Percentiles rank a stretch among this genome's conserved stretches.
These are phyloP conservation scores for Macrotyloma uniflorum DNA, from an alignment of 306 rosid species.

Conservation along the genomic window DNA sequence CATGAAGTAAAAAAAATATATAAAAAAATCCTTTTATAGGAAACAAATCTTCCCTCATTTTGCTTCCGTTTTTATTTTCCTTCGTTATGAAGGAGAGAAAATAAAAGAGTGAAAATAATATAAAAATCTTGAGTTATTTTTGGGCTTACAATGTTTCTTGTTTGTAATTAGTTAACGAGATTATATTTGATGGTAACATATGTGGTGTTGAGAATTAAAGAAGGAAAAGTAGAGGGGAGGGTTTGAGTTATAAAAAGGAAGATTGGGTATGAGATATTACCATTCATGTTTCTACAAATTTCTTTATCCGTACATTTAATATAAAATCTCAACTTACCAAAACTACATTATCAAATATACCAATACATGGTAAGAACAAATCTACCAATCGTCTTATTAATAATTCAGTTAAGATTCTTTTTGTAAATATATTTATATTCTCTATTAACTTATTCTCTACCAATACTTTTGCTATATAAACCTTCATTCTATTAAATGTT, in stretches of 20 bases:
- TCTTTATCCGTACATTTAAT: neutral
- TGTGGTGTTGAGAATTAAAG: too few relatives aligned
- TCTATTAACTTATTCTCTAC: neutral
- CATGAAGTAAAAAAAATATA: too few relatives aligned
- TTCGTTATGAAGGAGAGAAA: neutral
- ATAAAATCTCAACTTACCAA: constrained; percentile 28
- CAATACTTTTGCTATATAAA: neutral
- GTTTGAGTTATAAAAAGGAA: neutral
- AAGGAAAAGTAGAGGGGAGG: neutral
- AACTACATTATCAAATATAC: constrained; percentile 7
- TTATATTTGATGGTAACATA: too few relatives aligned
- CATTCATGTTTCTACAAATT: constrained; percentile 10
- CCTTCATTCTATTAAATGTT: too few relatives aligned
- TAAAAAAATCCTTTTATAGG: neutral
- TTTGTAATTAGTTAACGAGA: too few relatives aligned
- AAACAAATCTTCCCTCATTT: neutral
- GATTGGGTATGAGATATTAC: neutral
- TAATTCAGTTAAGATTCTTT: neutral
- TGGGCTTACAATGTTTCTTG: neutral
- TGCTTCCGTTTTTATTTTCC: neutral
- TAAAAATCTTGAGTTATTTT: neutral
- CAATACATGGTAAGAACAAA: constrained; percentile 6
- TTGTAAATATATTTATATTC: neutral
- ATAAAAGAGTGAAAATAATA: neutral
- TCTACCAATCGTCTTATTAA: neutral